phyloP scores from a whole-genome alignment of 1,284 basidiomycete species.

The Schizophyllum commune region DNA sequence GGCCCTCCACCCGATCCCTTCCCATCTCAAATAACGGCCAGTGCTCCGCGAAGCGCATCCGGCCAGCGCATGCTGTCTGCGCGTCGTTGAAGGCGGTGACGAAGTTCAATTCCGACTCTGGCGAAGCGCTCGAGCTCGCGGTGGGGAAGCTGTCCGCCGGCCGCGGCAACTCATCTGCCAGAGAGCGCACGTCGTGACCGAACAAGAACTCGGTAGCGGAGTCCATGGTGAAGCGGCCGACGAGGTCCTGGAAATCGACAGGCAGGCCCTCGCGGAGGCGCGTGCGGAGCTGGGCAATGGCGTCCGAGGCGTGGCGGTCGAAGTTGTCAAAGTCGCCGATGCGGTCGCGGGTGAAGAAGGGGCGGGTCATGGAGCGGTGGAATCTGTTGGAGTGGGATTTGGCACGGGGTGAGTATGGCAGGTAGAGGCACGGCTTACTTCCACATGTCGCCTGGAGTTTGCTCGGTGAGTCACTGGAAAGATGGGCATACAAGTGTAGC shows the following conservation, averaged over 20 bases:
- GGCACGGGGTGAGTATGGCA: not conserved
- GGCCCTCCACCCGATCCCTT: constrained; percentile 11
- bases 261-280: constrained; percentile 34
- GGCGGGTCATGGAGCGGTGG: constrained; percentile 44
- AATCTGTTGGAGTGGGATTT: constrained; percentile 25
- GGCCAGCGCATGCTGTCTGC: constrained; percentile 9
- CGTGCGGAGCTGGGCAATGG: constrained; percentile 28
- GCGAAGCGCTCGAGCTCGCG: not conserved
- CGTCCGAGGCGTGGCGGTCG: constrained; percentile 31
- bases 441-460: constrained; percentile 28
- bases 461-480: not conserved
- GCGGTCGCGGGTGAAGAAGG: constrained; percentile 48
- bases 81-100: constrained; percentile 9
- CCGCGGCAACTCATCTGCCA: constrained; percentile 27
- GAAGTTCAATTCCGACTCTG: constrained; percentile 6
- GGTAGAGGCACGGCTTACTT: constrained; percentile 19
- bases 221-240: constrained; percentile 37
- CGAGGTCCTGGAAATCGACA: constrained; percentile 41
- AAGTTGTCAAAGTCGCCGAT: constrained; percentile 46
- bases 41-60: constrained; percentile 3
- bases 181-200: constrained; percentile 29
- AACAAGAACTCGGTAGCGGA: constrained; percentile 41
- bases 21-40: constrained; percentile 20
- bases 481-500: not conserved
- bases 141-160: constrained; percentile 16